Base-by-base conservation (phyloP, 768 basidiomycete species). In the Amanita fuliginea region DNA sequence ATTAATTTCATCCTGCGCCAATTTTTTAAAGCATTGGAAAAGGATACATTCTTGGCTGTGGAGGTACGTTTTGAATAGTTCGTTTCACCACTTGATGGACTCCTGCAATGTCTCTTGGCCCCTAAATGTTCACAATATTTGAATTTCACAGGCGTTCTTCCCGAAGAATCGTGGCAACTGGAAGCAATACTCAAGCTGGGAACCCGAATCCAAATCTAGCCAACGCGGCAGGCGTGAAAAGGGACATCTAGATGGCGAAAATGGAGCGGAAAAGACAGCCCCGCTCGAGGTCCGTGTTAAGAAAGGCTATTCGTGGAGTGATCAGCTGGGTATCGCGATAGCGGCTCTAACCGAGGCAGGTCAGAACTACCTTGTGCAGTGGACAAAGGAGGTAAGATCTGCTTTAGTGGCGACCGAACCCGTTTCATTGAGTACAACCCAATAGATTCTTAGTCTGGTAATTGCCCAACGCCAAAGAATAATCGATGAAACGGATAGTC, bases 1-100 rank as follows among this genome's bases (percentile, higher is more conserved):
- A 81, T 97, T 68, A 86, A 81, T 58, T 99, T 77, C 66, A 73
- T 97, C 53, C 73, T 97, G 51, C 80, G 89, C 21, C 82, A 85
- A 61, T 98, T 98, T 73, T 98, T 99, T 80, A 98, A 96, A 63
- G 78, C 82, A 6, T 73, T 92, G 42, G 76, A 78, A 47, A 81
- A 89, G 54, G 85, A 96, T 53, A 74, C 88, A 0, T 87, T 97
- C 68, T 71, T 97, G 42, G 77, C 90, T 52, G 75, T 97, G 53
- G 92, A 98, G 75, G 93, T 93, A 58, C 69, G 66, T 56, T 51
- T 51, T 47, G 48, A 34, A 21, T 4, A n/a, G 10, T 26, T 43
- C 10, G 6, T 21, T 21, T 42, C 21, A 21, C 21, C 9, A 30
- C 13, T 26, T 43, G 6, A 26, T 19, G 9, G 8, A 43, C 52